Base-by-base conservation (phyloP, 2,329 filamentous ascomycete species). In the Xylariaceae sp. region DNA sequence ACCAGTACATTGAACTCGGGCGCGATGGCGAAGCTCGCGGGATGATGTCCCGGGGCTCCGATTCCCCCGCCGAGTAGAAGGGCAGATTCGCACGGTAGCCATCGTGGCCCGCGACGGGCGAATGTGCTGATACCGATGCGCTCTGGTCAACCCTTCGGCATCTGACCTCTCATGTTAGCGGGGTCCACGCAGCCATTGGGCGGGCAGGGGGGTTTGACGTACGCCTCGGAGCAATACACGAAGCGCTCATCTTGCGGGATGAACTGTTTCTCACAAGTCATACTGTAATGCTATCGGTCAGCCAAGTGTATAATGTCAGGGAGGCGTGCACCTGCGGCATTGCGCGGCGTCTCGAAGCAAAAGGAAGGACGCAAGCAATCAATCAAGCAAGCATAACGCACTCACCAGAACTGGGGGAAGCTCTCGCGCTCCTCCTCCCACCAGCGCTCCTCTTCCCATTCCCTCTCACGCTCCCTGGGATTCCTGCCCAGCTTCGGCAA, bases 181-280 rank as follows among this genome's bases (percentile, higher is more conserved):
- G 52, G 34, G 51, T 40, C 27, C 33, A 36, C 27, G 15, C 22
- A 22, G 14, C 35, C 19, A 42, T 45, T 49, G 36, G 35, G 29
- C 19, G 34, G 30, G 31, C 19, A 33, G 31, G 27, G 34, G 37
- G 44, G 38, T 22, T 32, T 33, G 38, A 65, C 74, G 59, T 66
- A 78, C 73, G 64, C 58, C 51, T 79, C 74, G 23, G 76, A 80
- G 57, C 76, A 80, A 60, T 80, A 80, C 27, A 79, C 56, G 40
- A 67, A 64, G 41, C 64, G 70, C 46, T 73, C 73, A 49, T 75
- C 70, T 25, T 67, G 62, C 31, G 74, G 67, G 16, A 76, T 57
- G 53, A 80, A 80, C 57, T 80, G 75, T 59, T 79, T 80, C 54
- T 80, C 76, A 55, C 76, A 80, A 8, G 68, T 72, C 75, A 79